Conservation (phyloP, 495 filamentous ascomycete species). For the Amniculicola lignicola region DNA sequence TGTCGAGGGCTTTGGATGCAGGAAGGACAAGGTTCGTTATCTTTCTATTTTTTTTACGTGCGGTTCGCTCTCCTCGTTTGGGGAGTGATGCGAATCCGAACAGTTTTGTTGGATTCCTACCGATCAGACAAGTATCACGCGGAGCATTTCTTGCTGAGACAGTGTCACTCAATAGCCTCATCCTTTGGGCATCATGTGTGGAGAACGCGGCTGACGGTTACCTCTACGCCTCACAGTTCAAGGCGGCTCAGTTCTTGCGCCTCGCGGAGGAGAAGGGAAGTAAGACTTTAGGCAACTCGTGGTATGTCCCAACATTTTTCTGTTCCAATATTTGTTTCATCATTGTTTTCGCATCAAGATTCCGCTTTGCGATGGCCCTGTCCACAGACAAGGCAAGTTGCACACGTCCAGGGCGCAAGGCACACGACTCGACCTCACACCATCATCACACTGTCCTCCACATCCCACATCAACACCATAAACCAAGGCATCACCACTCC, state of each 20-base stretch:
- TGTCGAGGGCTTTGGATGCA: constrained; percentile 86
- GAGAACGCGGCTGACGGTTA: constrained; percentile 23
- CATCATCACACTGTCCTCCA: constrained; percentile 26
- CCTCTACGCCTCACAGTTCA: constrained; percentile 55
- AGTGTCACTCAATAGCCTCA: constrained; percentile 32
- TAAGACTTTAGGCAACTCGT: constrained; percentile 90
- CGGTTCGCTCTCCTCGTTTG: constrained; percentile 8
- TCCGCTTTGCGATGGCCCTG: constrained; percentile 6
- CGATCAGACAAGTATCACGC: constrained; percentile 10
- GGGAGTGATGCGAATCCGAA: constrained; percentile 1
- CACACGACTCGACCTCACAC: constrained; percentile 2
- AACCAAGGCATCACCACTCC: constrained; percentile 27
- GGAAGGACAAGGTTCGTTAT: constrained; percentile 89
- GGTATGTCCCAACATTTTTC: constrained; percentile 57
- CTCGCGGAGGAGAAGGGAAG: constrained; percentile 83
- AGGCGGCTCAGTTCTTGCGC: constrained; percentile 88
- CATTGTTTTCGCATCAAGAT: constrained; percentile 17
- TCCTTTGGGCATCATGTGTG: constrained; percentile 37
- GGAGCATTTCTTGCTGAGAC: constrained; percentile 27
- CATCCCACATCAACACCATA: constrained; percentile 26
- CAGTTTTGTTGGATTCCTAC: constrained; percentile 5
- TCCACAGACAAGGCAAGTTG: not conserved
- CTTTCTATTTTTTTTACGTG: constrained; percentile 14
- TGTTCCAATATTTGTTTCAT: not conserved
- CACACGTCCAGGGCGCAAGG: constrained; percentile 5